These are phyloP conservation scores for Apiotrichum brassicae DNA, from an alignment of 1,284 basidiomycete species.

Conservation along the genomic window DNA sequence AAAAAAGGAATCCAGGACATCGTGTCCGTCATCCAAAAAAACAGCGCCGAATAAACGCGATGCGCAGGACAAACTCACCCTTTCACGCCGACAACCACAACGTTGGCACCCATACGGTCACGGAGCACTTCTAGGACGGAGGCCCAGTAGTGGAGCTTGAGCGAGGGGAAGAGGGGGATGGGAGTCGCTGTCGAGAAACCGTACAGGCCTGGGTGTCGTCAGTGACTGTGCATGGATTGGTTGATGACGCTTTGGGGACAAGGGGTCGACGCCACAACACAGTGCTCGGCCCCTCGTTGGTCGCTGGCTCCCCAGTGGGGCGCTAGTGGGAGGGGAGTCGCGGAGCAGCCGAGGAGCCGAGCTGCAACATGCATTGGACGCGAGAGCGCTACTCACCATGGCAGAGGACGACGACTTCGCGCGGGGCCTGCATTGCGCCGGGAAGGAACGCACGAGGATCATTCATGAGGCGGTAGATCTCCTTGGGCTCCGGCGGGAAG, in stretches of 20 bases:
- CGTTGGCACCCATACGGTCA: constrained; percentile 78
- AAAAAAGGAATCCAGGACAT: not conserved
- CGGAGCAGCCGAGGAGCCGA: too few relatives aligned
- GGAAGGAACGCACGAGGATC: constrained; percentile 66
- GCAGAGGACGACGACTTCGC: constrained; percentile 86
- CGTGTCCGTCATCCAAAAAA: not conserved
- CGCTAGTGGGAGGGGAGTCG: too few relatives aligned
- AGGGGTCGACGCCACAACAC: not conserved
- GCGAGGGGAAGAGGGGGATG: constrained; percentile 60
- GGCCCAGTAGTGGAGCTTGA: constrained; percentile 88
- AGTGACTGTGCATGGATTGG: not conserved
- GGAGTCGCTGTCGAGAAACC: constrained; percentile 76
- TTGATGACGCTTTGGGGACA: not conserved
- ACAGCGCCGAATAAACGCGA: not conserved
- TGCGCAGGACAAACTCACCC: constrained; percentile 59
- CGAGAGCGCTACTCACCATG: constrained; percentile 62
- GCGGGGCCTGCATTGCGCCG: constrained; percentile 60
- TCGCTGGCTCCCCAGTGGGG: too few relatives aligned
- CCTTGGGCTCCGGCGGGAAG: constrained; percentile 28
- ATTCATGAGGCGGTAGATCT: constrained; percentile 65
- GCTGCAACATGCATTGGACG: too few relatives aligned
- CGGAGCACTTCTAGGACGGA: constrained; percentile 77
- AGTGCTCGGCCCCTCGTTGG: not conserved
- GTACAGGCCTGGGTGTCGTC: constrained; percentile 63
- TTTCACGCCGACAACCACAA: constrained; percentile 92